Percentiles rank a stretch among this genome's conserved stretches.
Conservation (phyloP, 495 filamentous ascomycete genomes). For the Talaromyces stipitatus region DNA sequence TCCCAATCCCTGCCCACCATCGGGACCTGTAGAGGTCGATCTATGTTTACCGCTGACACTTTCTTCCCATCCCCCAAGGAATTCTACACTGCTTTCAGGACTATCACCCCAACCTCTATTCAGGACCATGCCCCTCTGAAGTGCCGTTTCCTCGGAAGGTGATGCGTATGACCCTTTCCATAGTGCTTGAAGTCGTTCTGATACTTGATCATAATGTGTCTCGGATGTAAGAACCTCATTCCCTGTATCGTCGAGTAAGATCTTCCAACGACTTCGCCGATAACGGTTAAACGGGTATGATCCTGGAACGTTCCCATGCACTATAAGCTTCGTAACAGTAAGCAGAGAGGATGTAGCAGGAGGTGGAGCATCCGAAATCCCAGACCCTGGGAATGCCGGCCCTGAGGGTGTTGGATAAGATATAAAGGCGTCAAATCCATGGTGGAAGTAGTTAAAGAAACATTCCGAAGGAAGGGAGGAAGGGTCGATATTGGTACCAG, state of each 20-base stretch:
- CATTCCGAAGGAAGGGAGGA: conserved; percentile 53
- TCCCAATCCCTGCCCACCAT: conserved; percentile 46
- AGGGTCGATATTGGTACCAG: conserved; percentile 24
- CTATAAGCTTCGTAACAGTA: conserved; percentile 80
- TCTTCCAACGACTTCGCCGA: conserved; percentile 79
- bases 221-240: conserved; percentile 56
- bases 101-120: conserved; percentile 89
- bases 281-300: conserved; percentile 96
- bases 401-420: conserved; percentile 64
- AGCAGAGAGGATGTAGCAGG: conserved; percentile 48
- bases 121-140: conserved; percentile 75
- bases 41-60: conserved; percentile 42
- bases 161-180: conserved; percentile 62
- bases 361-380: conserved; percentile 23
- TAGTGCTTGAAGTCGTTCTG: conserved; percentile 55
- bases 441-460: conserved; percentile 95
- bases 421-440: conserved; percentile 90
- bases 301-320: conserved; percentile 91
- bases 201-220: conserved; percentile 63
- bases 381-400: conserved; percentile 51
- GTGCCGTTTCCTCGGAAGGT: conserved; percentile 50
- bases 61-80: conserved; percentile 87
- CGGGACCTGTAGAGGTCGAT: conserved; percentile 36
- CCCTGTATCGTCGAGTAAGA: conserved; percentile 41
- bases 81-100: conserved; percentile 81